Conservation (phyloP, 257 asterid genomes). For the Hygrophila difformis region DNA sequence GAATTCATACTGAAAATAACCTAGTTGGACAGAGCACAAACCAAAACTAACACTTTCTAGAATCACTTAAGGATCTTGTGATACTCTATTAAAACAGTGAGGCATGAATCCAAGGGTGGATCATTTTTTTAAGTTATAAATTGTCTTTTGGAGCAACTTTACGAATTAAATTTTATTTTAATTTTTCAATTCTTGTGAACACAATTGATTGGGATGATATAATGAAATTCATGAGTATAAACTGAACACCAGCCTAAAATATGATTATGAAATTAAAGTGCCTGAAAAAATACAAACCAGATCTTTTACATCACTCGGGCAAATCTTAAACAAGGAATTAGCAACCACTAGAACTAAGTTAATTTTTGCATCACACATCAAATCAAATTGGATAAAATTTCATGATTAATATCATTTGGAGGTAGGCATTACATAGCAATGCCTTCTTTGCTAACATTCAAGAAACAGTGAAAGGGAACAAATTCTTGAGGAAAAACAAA, state of each 20-base stretch:
- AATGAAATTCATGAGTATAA: background rate
- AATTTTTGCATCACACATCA: background rate
- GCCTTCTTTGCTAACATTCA: background rate
- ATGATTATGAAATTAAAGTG: background rate
- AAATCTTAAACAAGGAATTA: constrained; percentile 1
- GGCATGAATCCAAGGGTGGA: too few relatives aligned
- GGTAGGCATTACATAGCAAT: background rate
- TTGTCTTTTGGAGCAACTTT: background rate
- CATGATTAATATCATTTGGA: background rate
- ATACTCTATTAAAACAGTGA: background rate
- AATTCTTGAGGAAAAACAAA: constrained; percentile 20
- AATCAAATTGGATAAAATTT: background rate
- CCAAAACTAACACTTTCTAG: too few relatives aligned
- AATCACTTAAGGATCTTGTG: too few relatives aligned
- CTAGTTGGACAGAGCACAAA: too few relatives aligned
- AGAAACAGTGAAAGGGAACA: constrained; percentile 1
- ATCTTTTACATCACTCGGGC: background rate
- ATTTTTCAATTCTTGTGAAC: background rate
- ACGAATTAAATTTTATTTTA: background rate
- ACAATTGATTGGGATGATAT: background rate
- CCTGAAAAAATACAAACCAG: background rate
- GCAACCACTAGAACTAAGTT: background rate
- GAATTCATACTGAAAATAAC: too few relatives aligned
- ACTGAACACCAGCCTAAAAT: background rate
- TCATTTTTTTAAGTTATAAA: too few relatives aligned